Evolutionary conservation across 768 basidiomycete genomes (phyloP).

Genomic region (Lactarius deliciosus): DNA sequence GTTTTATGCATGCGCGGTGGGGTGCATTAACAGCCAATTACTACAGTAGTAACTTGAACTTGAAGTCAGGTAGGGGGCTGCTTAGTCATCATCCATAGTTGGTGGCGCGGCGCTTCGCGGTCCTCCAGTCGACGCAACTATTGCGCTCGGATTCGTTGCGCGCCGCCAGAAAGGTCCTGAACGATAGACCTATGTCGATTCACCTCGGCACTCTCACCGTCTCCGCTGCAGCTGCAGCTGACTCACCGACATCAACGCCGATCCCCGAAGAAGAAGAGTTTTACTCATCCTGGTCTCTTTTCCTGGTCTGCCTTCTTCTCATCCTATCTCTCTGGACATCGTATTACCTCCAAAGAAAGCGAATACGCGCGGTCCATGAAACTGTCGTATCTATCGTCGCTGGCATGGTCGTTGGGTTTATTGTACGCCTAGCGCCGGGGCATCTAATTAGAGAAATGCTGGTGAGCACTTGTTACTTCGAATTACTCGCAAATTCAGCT

Average conservation of each 20-base stretch:
- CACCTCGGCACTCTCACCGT: slow-evolving; percentile 16
- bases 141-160: neutral
- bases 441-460: slow-evolving; percentile 97
- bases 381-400: slow-evolving; percentile 94
- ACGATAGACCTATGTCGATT: slow-evolving; percentile 19
- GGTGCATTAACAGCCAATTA: no score
- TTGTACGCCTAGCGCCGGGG: slow-evolving; percentile 87
- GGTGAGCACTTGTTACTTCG: slow-evolving; percentile 51
- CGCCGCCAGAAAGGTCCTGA: neutral
- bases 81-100: neutral
- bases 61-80: no score
- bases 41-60: no score
- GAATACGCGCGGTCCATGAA: slow-evolving; percentile 94
- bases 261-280: slow-evolving; percentile 75
- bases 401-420: slow-evolving; percentile 92
- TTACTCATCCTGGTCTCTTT: slow-evolving; percentile 92
- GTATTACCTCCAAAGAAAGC: slow-evolving; percentile 96
- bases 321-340: slow-evolving; percentile 94
- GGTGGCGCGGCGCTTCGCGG: neutral
- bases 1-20: no score
- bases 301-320: slow-evolving; percentile 88
- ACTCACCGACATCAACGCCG: slow-evolving; percentile 17
- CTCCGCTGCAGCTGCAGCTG: slow-evolving; percentile 20
- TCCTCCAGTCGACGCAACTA: neutral
- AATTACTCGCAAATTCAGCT: neutral